Evolutionary conservation across 1,139 yeast species (phyloP).

Genomic region (Debaryomyces singareniensis): DNA sequence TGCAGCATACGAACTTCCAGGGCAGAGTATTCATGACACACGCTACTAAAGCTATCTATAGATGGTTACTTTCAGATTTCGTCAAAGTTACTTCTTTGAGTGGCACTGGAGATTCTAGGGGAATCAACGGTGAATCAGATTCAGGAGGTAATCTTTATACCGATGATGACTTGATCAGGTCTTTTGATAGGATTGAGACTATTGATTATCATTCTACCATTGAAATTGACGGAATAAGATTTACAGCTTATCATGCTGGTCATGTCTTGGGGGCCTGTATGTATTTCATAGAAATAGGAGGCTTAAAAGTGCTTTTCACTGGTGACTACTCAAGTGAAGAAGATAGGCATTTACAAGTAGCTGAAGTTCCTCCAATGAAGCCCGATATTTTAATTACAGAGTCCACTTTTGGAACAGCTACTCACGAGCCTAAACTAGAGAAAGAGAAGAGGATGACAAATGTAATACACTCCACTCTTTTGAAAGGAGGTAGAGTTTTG

Average conservation of each 20-base stretch:
- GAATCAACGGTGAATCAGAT: slow-evolving; percentile 13
- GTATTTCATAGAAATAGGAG: slow-evolving; percentile 94
- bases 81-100: slow-evolving; percentile 83
- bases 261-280: slow-evolving; percentile 98
- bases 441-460: slow-evolving; percentile 78
- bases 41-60: slow-evolving; percentile 95
- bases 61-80: slow-evolving; percentile 92
- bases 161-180: slow-evolving; percentile 81
- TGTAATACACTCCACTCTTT: slow-evolving; percentile 75
- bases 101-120: slow-evolving; percentile 28
- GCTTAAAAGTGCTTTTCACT: slow-evolving; percentile 80
- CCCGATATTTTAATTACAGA: slow-evolving; percentile 93
- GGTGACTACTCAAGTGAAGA: slow-evolving; percentile 97
- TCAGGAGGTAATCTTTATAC: slow-evolving; percentile 59
- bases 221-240: slow-evolving; percentile 88
- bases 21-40: slow-evolving; percentile 99
- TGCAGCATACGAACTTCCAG: slow-evolving; percentile 91
- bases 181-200: slow-evolving; percentile 88
- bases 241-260: slow-evolving; percentile 98
- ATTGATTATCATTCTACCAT: slow-evolving; percentile 93
- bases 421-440: slow-evolving; percentile 85
- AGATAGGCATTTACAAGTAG: slow-evolving; percentile 90
- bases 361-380: slow-evolving; percentile 84
- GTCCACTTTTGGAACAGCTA: slow-evolving; percentile 96
- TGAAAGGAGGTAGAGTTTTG: slow-evolving; percentile 86